A percentile compares a stretch with the other conserved stretches of the same genome.
Evolutionary conservation across 148 eudicot species (phyloP).

Genomic region (Agrostemma githago): DNA sequence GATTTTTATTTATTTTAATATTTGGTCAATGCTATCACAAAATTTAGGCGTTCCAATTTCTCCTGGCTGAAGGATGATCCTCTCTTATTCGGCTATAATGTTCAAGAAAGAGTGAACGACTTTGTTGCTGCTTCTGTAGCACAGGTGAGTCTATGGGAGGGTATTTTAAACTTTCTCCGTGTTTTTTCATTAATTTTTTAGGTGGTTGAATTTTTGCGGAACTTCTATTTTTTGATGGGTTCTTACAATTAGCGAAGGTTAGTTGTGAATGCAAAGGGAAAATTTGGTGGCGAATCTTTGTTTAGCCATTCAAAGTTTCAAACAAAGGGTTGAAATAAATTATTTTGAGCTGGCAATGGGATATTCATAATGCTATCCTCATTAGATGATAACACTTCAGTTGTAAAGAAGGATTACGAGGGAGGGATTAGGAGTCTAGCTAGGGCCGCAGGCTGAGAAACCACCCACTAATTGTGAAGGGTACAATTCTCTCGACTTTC

Average conservation of each 20-base stretch:
- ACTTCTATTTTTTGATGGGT: neutral
- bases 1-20: neutral
- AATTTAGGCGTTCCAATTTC: neutral
- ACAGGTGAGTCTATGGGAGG: conserved; percentile 42
- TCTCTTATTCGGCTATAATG: conserved; percentile 64
- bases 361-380: neutral
- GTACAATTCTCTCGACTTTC: too few relatives aligned
- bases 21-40: neutral
- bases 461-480: neutral
- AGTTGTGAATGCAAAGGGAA: neutral
- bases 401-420: conserved; percentile 3
- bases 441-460: neutral
- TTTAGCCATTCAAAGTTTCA: neutral
- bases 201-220: neutral
- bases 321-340: neutral
- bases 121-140: conserved; percentile 72
- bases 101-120: conserved; percentile 65
- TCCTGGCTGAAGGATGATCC: conserved; percentile 53
- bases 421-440: neutral
- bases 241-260: neutral
- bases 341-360: neutral
- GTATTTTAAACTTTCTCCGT: neutral
- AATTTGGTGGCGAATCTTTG: neutral
- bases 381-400: neutral
- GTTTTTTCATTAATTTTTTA: neutral